phyloP scores from a whole-genome alignment of 306 rosid species.

The Rosa rugosa region DNA sequence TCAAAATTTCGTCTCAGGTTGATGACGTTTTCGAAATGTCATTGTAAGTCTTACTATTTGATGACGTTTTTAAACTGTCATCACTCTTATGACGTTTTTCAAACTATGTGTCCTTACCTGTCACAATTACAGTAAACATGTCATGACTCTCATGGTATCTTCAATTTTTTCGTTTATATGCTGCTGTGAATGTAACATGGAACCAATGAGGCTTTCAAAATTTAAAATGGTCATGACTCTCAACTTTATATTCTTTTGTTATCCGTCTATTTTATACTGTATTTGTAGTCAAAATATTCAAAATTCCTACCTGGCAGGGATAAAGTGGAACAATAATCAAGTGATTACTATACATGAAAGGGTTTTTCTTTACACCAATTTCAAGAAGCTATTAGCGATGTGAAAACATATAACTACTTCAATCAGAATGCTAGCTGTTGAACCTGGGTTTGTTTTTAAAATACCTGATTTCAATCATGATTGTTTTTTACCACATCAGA shows the following conservation, averaged over 20 bases:
- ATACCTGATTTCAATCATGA: too few species aligned
- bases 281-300: background rate
- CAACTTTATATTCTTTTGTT: background rate
- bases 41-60: too few species aligned
- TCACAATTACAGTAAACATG: too few species aligned
- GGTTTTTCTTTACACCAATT: background rate
- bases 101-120: too few species aligned
- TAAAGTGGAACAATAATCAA: background rate
- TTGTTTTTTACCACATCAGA: conserved; percentile 2
- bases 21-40: too few species aligned
- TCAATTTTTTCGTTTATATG: background rate
- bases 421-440: too few species aligned
- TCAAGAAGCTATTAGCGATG: too few species aligned
- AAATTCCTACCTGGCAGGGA: background rate
- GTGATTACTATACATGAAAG: background rate
- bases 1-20: too few species aligned
- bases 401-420: too few species aligned
- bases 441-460: too few species aligned
- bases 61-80: too few species aligned
- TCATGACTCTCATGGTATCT: background rate
- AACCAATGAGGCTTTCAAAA: background rate
- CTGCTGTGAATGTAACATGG: background rate
- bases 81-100: too few species aligned
- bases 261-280: background rate
- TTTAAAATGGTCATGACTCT: background rate